Conservation (phyloP, 306 rosid species). For the Alnus rubra region DNA sequence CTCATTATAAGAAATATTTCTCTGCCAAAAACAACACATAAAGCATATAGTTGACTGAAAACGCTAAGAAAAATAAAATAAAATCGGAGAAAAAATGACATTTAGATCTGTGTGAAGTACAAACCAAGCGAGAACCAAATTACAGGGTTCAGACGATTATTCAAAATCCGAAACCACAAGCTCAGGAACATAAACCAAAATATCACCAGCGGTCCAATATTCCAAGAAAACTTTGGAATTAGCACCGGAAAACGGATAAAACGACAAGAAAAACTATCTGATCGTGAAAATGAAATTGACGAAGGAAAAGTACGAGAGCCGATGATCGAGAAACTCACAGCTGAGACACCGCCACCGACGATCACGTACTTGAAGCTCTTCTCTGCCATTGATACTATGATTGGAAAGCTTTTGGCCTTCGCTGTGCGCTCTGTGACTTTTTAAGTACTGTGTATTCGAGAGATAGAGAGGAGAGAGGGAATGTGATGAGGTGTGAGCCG, state of each 20-base stretch:
- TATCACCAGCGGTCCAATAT: not conserved
- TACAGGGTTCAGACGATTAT: not conserved
- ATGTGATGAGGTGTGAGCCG: not conserved
- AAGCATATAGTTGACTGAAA: slow-evolving; percentile 4
- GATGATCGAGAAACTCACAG: slow-evolving; percentile 59
- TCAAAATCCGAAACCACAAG: not conserved
- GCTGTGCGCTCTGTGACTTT: not conserved
- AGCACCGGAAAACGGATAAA: not conserved
- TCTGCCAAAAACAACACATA: not conserved
- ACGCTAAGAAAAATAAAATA: not conserved
- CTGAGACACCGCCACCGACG: slow-evolving; percentile 92
- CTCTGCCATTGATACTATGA: slow-evolving; percentile 54
- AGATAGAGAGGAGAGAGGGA: not conserved
- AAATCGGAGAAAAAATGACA: not conserved
- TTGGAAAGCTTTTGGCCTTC: not conserved
- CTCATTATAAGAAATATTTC: not conserved
- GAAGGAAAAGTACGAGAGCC: not conserved
- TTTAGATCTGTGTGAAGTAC: slow-evolving; percentile 23
- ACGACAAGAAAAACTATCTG: not conserved
- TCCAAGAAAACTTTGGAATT: not conserved
- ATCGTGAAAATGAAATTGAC: not conserved
- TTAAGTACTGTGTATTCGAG: no score
- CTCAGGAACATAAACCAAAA: not conserved
- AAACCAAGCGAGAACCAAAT: not conserved
- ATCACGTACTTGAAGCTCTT: slow-evolving; percentile 79